A percentile compares a stretch with the other conserved stretches of the same genome.
These are phyloP conservation scores for Hortiboletus campestris DNA, from an alignment of 768 basidiomycete species.

Conservation along the genomic window DNA sequence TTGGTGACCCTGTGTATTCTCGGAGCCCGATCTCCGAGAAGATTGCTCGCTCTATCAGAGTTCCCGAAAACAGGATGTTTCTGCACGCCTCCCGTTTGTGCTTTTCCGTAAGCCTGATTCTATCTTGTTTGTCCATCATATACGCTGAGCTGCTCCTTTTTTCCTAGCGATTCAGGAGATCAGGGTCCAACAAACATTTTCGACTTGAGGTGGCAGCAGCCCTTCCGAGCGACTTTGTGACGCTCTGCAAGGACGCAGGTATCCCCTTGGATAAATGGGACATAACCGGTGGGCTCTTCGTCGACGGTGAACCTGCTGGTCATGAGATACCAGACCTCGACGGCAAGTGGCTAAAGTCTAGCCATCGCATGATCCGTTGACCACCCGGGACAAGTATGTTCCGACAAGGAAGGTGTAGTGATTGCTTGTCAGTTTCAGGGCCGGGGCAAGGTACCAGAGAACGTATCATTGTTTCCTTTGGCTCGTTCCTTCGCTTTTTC, in stretches of 20 bases:
- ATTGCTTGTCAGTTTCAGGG: conserved; percentile 10
- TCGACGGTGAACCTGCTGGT: conserved; percentile 41
- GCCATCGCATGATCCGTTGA: conserved; percentile 14
- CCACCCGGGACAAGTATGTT: background rate
- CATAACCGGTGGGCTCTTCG: conserved; percentile 44
- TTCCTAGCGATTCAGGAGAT: conserved; percentile 46
- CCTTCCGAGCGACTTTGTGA: conserved; percentile 53
- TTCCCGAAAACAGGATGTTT: conserved; percentile 52
- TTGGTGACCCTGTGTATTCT: conserved; percentile 60
- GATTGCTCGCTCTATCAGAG: conserved; percentile 22
- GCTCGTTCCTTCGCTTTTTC: conserved; percentile 10
- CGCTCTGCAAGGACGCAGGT: conserved; percentile 45
- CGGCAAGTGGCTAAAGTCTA: conserved; percentile 35
- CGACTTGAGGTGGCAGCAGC: conserved; percentile 56
- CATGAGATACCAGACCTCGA: conserved; percentile 38
- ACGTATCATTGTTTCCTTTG: conserved; percentile 18
- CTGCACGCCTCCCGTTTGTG: conserved; percentile 60
- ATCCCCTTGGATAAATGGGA: conserved; percentile 41
- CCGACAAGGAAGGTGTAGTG: background rate
- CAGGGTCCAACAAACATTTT: conserved; percentile 46
- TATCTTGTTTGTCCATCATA: background rate
- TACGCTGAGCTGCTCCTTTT: background rate
- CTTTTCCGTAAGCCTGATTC: conserved; percentile 44
- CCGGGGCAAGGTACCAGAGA: conserved; percentile 1
- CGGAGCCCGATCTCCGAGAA: conserved; percentile 34